A percentile compares a stretch with the other conserved stretches of the same genome.
These are phyloP conservation scores for Halophytophthora polymorphica DNA, from an alignment of 352 stramenopile genomes.

Conservation along the genomic window DNA sequence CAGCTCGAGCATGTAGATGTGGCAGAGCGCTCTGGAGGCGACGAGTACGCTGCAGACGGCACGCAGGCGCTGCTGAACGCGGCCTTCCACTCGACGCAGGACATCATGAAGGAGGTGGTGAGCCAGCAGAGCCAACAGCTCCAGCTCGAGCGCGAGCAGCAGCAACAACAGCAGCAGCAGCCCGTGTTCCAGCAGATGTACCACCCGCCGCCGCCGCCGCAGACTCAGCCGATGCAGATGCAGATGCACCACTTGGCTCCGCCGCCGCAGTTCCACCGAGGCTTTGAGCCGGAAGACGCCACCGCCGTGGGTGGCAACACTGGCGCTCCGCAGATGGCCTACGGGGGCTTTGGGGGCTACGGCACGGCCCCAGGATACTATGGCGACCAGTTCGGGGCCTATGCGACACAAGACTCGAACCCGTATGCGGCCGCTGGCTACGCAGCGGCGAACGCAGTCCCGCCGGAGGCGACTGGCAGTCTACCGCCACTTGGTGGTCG, in stretches of 20 bases:
- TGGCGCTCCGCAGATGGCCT: slow-evolving; percentile 24
- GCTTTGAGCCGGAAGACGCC: slow-evolving; percentile 67
- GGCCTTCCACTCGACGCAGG: slow-evolving; percentile 67
- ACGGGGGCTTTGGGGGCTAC: slow-evolving; percentile 31
- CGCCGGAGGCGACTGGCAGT: slow-evolving; percentile 24
- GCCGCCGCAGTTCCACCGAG: slow-evolving; percentile 40
- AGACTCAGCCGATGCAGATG: slow-evolving; percentile 23
- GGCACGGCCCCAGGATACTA: slow-evolving; percentile 25
- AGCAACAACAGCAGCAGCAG: slow-evolving; percentile 25
- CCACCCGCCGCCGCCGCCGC: slow-evolving; percentile 23
- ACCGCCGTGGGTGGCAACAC: slow-evolving; percentile 16
- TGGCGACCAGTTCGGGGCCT: slow-evolving; percentile 36
- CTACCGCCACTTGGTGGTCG: slow-evolving; percentile 26
- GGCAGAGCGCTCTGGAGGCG: slow-evolving; percentile 5
- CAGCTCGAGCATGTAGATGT: too few relatives aligned
- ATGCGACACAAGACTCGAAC: slow-evolving; percentile 28
- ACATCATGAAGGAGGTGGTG: slow-evolving; percentile 73
- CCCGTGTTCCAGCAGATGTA: slow-evolving; percentile 33
- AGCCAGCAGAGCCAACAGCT: slow-evolving; percentile 43
- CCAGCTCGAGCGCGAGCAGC: slow-evolving; percentile 31
- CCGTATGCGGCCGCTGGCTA: slow-evolving; percentile 31
- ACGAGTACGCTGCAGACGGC: slow-evolving; percentile 46
- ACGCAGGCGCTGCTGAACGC: slow-evolving; percentile 66
- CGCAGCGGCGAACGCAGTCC: slow-evolving; percentile 17
- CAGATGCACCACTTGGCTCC: slow-evolving; percentile 33